Base-by-base conservation (phyloP, 2,329 filamentous ascomycete species). In the Lecanicillium sp. region DNA sequence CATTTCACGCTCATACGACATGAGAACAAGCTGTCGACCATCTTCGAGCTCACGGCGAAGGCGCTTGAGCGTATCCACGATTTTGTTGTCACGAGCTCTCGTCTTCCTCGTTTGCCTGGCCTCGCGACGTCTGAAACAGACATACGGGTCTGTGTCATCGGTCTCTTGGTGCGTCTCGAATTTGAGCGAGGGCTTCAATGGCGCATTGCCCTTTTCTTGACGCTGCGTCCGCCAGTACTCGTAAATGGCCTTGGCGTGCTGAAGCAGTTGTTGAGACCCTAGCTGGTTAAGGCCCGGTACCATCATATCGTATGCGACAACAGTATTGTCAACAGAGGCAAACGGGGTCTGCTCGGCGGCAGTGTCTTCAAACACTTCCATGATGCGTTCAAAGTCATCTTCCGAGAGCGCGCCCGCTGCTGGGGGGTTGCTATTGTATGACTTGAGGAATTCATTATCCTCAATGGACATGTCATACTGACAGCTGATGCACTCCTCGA, bases 101-200 rank as follows among this genome's bases (percentile, higher is more conserved):
- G 92, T 98, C 67, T 96, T 98, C 51, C 92, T 84, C 35, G 88
- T 90, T 59, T 94, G 87, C 42, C 92, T 83, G 33, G 94, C 85
- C 63, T 98, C 92, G 47, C 92, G 85, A 51, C 92, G 80, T 57
- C 92, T 80, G 75, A 98, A 98, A 64, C 92, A 98, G 53, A 98
- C 89, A 64, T 95, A 98, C 35, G 92, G 92, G 63, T 98, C 92
- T 52, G 85, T 79, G 57, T 98, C 92, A 60, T 98, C 92, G 44
- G 83, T 94, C 48, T 96, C 90, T 56, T 87, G 84, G 46, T 92
- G 87, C 33, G 82, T 94, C 66, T 98, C 92, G 48, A 95, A 92
- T 67, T 95, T 95, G 57, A 96, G 77, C 16, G 69, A 72, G 7
- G 87, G 78, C 54, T 89, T 83, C 44, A 96, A 67, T 5, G 81